Evolutionary conservation across 2,329 filamentous ascomycete genomes (phyloP).

Genomic region (Massarina eburnea): DNA sequence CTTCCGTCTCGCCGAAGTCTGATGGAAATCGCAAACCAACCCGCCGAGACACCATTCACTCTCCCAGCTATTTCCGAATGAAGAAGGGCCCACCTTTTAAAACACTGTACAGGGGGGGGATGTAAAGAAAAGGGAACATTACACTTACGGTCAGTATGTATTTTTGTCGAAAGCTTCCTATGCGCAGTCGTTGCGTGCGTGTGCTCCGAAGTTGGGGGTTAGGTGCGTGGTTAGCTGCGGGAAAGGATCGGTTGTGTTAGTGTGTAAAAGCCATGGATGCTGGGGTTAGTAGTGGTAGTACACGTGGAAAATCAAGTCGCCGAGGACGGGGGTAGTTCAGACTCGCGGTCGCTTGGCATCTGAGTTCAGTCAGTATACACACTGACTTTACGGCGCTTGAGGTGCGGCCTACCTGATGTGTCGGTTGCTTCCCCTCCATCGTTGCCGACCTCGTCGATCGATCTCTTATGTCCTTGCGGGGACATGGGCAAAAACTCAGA

Average conservation of each 20-base stretch:
- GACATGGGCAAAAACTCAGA: conserved; percentile 23
- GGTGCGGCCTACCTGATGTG: conserved; percentile 26
- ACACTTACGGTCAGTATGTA: not conserved
- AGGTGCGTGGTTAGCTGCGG: not conserved
- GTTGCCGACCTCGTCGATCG: conserved; percentile 35
- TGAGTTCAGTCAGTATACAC: conserved; percentile 15
- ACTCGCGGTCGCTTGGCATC: conserved; percentile 36
- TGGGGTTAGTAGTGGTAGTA: conserved; percentile 20
- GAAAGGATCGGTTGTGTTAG: too few species aligned
- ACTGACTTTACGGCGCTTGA: conserved; percentile 1
- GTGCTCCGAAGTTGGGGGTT: not conserved
- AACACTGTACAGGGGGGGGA: not conserved
- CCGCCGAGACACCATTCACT: too few species aligned
- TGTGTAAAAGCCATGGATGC: not conserved
- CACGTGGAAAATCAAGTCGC: conserved; percentile 7
- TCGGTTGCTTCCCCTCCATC: conserved; percentile 28
- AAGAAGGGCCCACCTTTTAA: not conserved
- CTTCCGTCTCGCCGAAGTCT: not conserved
- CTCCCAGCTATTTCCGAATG: too few species aligned
- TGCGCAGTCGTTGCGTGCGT: too few species aligned
- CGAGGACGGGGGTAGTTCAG: conserved; percentile 27
- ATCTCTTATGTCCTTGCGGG: conserved; percentile 36
- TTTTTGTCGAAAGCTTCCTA: not conserved
- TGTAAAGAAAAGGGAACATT: not conserved
- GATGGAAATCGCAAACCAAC: too few species aligned